A percentile compares a stretch with the other conserved stretches of the same genome.
Evolutionary conservation across 176 grass and related monocot species (phyloP).

Genomic region (Canna indica): DNA sequence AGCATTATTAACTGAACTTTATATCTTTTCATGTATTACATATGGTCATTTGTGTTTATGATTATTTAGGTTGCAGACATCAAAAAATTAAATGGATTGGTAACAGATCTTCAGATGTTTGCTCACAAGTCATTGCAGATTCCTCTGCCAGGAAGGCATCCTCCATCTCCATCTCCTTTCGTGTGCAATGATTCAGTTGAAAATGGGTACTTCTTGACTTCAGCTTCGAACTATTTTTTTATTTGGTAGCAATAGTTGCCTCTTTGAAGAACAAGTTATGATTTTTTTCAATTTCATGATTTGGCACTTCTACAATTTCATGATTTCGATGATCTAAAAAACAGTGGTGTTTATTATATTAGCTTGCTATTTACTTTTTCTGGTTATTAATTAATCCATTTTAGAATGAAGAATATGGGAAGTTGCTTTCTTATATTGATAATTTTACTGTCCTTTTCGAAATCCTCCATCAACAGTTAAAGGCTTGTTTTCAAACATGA

Average conservation of each 20-base stretch:
- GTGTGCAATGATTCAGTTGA: constrained; percentile 7
- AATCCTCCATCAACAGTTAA: neutral
- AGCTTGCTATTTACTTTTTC: neutral
- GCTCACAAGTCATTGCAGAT: constrained; percentile 78
- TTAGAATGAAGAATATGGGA: neutral
- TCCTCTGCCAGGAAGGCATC: constrained; percentile 53
- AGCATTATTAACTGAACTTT: too few species aligned
- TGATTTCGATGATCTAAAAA: neutral
- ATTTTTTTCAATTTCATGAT: neutral
- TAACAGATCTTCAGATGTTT: constrained; percentile 85
- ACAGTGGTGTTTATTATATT: neutral
- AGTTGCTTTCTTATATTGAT: neutral
- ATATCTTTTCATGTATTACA: neutral
- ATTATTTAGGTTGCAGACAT: constrained; percentile 57
- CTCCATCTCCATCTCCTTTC: constrained; percentile 28
- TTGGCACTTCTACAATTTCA: neutral
- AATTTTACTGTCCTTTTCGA: neutral
- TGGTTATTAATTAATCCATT: neutral
- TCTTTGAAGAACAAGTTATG: neutral
- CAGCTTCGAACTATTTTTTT: neutral
- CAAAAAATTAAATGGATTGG: constrained; percentile 63
- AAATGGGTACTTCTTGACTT: neutral
- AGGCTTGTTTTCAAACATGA: neutral
- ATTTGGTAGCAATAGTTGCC: neutral
- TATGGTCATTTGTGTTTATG: neutral